Percentiles rank a stretch among this genome's conserved stretches.
phyloP scores from a whole-genome alignment of 345 rosid species.

The Salix arbutifolia region DNA sequence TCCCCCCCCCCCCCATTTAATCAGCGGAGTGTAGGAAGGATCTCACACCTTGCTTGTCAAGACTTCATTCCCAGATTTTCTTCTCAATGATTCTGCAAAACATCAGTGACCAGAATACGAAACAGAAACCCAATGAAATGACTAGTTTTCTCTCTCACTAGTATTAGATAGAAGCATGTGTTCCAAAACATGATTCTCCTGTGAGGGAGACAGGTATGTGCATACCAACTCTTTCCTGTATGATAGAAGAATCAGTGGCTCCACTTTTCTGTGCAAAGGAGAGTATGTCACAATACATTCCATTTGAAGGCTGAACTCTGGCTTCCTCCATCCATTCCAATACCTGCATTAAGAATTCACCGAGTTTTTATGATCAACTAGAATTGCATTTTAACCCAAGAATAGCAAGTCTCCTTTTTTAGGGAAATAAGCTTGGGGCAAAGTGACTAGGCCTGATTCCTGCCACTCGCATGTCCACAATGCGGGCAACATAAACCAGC shows the following conservation, averaged over 20 bases:
- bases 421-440: neutral
- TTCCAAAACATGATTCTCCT: neutral
- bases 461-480: neutral
- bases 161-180: neutral
- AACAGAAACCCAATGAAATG: neutral
- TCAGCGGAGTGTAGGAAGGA: neutral
- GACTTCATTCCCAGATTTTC: constrained; percentile 27
- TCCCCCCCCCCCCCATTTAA: constrained; percentile 4
- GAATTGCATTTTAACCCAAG: neutral
- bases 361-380: neutral
- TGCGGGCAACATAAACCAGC: neutral
- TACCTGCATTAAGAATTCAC: constrained; percentile 44
- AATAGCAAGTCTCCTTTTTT: neutral
- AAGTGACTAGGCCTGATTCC: too few species aligned
- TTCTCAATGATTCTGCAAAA: constrained; percentile 30
- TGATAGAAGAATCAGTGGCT: constrained; percentile 47
- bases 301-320: constrained; percentile 58
- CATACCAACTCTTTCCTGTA: constrained; percentile 63
- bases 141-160: neutral
- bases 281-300: constrained; percentile 59
- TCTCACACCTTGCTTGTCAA: neutral
- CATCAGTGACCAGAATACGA: neutral
- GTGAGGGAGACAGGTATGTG: constrained; percentile 9
- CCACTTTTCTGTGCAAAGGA: constrained; percentile 69
- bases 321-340: constrained; percentile 83